Evolutionary conservation across 306 rosid species (phyloP).

Genomic region (Lagenaria siceraria): DNA sequence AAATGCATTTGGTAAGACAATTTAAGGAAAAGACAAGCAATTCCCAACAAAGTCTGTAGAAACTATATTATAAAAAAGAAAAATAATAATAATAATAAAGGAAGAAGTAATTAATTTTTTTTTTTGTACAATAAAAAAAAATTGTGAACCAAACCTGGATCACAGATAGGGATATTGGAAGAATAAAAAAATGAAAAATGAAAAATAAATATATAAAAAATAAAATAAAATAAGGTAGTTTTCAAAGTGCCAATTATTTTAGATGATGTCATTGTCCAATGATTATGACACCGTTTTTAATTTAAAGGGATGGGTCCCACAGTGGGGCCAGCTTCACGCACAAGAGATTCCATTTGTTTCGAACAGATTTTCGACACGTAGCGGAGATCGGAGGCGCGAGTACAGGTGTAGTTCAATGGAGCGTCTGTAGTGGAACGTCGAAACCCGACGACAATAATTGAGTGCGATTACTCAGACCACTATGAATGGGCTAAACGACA

Average conservation of each 20-base stretch:
- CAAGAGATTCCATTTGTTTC: slow-evolving; percentile 6
- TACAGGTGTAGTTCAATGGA: background rate
- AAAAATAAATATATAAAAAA: background rate
- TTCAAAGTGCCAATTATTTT: slow-evolving; percentile 4
- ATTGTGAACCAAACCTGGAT: background rate
- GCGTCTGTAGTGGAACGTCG: background rate
- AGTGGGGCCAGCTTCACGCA: background rate
- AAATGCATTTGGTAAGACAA: background rate
- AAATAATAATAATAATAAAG: background rate
- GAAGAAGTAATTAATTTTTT: no score
- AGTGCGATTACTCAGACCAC: slow-evolving; percentile 6
- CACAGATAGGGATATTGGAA: background rate
- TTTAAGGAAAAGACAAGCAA: background rate
- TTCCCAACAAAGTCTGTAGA: background rate
- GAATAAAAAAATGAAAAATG: background rate
- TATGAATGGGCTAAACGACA: slow-evolving; percentile 1
- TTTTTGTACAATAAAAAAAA: background rate
- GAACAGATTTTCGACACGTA: background rate
- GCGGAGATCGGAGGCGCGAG: background rate
- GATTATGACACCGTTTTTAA: background rate
- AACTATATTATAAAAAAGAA: background rate
- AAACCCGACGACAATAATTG: slow-evolving; percentile 4
- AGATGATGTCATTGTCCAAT: slow-evolving; percentile 10
- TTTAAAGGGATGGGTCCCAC: background rate
- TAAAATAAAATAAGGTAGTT: background rate